A percentile compares a stretch with the other conserved stretches of the same genome.
phyloP scores from a whole-genome alignment of 208 protist genomes.

The Trypanosoma lewisi region DNA sequence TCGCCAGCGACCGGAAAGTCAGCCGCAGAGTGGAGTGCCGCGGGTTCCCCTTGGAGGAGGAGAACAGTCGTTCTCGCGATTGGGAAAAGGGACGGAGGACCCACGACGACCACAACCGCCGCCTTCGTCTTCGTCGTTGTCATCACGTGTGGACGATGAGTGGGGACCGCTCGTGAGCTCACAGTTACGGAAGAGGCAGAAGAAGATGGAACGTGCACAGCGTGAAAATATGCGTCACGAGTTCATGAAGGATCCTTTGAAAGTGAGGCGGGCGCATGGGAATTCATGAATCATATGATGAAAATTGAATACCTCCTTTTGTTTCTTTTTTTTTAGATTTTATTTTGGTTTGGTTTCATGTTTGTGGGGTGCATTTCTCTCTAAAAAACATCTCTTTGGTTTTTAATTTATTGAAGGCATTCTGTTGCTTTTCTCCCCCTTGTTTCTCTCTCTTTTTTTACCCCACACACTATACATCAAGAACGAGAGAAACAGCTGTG shows the following conservation, averaged over 20 bases:
- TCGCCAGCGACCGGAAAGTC: constrained; percentile 15
- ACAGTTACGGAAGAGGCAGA: constrained; percentile 69
- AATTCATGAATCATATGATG: not conserved
- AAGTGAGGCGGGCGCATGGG: constrained; percentile 43
- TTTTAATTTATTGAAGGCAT: constrained; percentile 7
- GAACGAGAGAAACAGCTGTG: not conserved
- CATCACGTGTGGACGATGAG: constrained; percentile 13
- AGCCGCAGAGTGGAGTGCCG: not conserved
- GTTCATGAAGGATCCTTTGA: constrained; percentile 68
- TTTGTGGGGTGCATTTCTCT: too few species aligned
- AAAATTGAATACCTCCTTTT: too few species aligned
- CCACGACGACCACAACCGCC: not conserved
- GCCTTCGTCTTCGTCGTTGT: not conserved
- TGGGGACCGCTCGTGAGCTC: constrained; percentile 60
- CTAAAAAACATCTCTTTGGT: not conserved
- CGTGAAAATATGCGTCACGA: constrained; percentile 56
- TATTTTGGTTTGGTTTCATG: not conserved
- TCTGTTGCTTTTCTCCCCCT: constrained; percentile 9
- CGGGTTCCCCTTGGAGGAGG: not conserved
- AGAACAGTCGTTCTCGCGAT: too few species aligned
- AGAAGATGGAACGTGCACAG: constrained; percentile 54
- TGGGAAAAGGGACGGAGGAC: not conserved
- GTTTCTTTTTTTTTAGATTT: not conserved
- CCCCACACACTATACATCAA: too few species aligned
- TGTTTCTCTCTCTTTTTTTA: constrained; percentile 5